phyloP scores from a whole-genome alignment of 1,284 basidiomycete genomes.

The Hypsizygus ulmarius region DNA sequence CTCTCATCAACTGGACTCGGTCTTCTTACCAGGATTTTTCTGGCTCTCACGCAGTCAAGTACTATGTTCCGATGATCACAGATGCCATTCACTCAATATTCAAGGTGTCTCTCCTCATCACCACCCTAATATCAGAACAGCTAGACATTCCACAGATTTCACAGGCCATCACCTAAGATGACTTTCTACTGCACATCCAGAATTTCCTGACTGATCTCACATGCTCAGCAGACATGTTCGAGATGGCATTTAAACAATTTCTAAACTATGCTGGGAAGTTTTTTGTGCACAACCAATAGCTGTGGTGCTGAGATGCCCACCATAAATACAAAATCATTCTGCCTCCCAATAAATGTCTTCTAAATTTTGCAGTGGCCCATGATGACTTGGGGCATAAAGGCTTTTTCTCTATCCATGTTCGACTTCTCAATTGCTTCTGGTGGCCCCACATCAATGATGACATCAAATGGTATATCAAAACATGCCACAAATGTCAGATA shows the following conservation, averaged over 20 bases:
- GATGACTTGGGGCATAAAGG: constrained; percentile 6
- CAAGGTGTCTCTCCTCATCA: too few relatives aligned
- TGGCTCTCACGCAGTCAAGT: too few relatives aligned
- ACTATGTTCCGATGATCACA: too few relatives aligned
- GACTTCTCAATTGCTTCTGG: constrained; percentile 19
- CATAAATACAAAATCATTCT: constrained; percentile 12
- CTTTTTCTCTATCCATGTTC: constrained; percentile 10
- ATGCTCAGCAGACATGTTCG: not conserved
- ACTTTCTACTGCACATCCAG: too few relatives aligned
- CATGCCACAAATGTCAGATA: constrained; percentile 38
- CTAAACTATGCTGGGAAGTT: constrained; percentile 10
- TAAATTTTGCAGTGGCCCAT: not conserved
- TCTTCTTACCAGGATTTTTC: too few relatives aligned
- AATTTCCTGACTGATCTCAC: too few relatives aligned
- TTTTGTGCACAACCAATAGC: constrained; percentile 8
- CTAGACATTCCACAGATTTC: too few relatives aligned
- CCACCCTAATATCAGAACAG: too few relatives aligned
- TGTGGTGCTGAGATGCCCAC: constrained; percentile 10
- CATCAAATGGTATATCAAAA: constrained; percentile 30
- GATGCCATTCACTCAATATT: too few relatives aligned
- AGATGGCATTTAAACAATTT: not conserved
- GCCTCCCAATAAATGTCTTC: not conserved
- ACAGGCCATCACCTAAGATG: too few relatives aligned
- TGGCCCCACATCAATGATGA: constrained; percentile 27
- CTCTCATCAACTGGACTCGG: too few relatives aligned